Evolutionary conservation across 768 basidiomycete genomes (phyloP).

Genomic region (Phanerodontia chrysosporium): DNA sequence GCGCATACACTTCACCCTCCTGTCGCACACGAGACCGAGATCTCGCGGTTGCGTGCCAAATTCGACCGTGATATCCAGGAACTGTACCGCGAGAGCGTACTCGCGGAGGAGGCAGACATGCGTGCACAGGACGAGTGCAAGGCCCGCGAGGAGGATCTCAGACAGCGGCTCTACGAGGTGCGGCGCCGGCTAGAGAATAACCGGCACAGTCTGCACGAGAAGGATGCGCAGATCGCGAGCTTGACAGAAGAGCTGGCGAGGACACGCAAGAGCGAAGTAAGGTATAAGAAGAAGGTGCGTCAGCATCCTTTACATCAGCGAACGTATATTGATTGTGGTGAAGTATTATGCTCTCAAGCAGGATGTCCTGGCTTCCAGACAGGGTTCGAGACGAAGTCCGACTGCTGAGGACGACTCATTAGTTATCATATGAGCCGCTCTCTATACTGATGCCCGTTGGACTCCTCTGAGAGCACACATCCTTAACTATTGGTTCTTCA

Average conservation of each 20-base stretch:
- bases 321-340: neutral
- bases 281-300: slow-evolving; percentile 20
- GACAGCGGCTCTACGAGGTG: slow-evolving; percentile 1
- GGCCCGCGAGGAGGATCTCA: slow-evolving; percentile 1
- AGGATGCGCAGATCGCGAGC: neutral
- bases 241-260: slow-evolving; percentile 5
- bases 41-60: slow-evolving; percentile 3
- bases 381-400: neutral
- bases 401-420: slow-evolving; percentile 13
- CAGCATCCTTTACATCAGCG: neutral
- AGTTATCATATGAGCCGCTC: slow-evolving; percentile 6
- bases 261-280: slow-evolving; percentile 2
- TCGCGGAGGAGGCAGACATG: neutral
- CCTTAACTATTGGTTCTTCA: no score
- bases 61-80: slow-evolving; percentile 6
- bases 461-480: no score
- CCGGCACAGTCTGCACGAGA: slow-evolving; percentile 2
- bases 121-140: slow-evolving; percentile 3
- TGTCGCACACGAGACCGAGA: neutral
- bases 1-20: neutral
- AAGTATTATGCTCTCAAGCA: slow-evolving; percentile 18
- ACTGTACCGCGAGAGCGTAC: slow-evolving; percentile 1
- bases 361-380: slow-evolving; percentile 1
- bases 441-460: no score
- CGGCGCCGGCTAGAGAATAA: slow-evolving; percentile 1